Percentiles rank a stretch among this genome's conserved stretches.
Conservation (phyloP, 2,329 filamentous ascomycete species). For the Colletotrichum sp. region DNA sequence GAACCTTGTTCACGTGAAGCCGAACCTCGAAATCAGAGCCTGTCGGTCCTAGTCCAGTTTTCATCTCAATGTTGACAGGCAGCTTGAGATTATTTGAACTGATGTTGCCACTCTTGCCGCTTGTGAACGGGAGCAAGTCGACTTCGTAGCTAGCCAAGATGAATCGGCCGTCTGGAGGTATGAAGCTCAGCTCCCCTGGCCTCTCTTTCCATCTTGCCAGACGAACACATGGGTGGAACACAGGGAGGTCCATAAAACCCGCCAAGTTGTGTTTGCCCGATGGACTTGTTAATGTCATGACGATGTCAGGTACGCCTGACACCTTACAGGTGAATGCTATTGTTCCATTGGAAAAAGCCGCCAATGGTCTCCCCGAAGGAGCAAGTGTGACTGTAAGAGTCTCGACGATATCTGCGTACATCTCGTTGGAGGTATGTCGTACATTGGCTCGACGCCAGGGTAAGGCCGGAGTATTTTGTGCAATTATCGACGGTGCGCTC, state of each 20-base stretch:
- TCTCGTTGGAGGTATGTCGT: slow-evolving; percentile 92
- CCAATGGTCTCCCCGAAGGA: slow-evolving; percentile 85
- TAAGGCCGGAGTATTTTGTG: slow-evolving; percentile 60
- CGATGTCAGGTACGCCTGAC: slow-evolving; percentile 90
- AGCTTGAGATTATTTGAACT: slow-evolving; percentile 73
- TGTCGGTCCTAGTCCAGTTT: slow-evolving; percentile 74
- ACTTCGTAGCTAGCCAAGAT: slow-evolving; percentile 94
- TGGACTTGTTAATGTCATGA: slow-evolving; percentile 79
- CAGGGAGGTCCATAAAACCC: slow-evolving; percentile 81
- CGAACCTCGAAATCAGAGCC: slow-evolving; percentile 91
- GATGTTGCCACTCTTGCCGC: slow-evolving; percentile 58
- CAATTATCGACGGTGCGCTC: slow-evolving; percentile 42
- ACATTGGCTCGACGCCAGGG: slow-evolving; percentile 94
- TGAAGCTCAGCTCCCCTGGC: slow-evolving; percentile 91
- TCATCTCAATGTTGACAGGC: slow-evolving; percentile 82
- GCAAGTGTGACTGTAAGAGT: slow-evolving; percentile 86
- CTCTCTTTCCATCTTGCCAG: slow-evolving; percentile 88
- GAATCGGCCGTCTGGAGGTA: slow-evolving; percentile 94
- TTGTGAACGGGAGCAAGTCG: slow-evolving; percentile 78
- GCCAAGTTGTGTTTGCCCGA: slow-evolving; percentile 80
- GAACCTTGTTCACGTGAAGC: slow-evolving; percentile 72
- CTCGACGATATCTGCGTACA: slow-evolving; percentile 96
- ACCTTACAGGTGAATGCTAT: slow-evolving; percentile 96
- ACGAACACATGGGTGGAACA: slow-evolving; percentile 95
- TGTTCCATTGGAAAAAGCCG: slow-evolving; percentile 87